Conservation (phyloP, 805 yeast genomes). For the Candida pini region DNA sequence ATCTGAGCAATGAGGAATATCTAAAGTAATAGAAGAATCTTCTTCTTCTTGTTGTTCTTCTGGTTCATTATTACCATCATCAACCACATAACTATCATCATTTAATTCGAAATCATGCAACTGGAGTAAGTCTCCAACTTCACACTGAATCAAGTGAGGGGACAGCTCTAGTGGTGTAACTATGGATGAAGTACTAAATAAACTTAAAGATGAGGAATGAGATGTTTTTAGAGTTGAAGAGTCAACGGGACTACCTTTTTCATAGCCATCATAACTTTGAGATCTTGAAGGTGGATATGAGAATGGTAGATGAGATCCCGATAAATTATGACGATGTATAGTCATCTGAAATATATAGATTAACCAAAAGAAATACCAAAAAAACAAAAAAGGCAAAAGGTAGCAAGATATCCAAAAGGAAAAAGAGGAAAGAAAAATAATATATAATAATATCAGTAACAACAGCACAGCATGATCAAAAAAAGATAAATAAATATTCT, state of each 20-base stretch:
- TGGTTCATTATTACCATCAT: conserved; percentile 6
- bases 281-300: conserved; percentile 2
- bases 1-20: conserved; percentile 2
- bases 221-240: too few species aligned
- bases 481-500: too few species aligned
- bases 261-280: conserved; percentile 5
- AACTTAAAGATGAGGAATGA: conserved; percentile 19
- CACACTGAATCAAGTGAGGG: conserved; percentile 24
- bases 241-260: too few species aligned
- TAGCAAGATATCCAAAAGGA: too few species aligned
- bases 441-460: too few species aligned
- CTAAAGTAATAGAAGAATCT: background rate
- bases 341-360: too few species aligned
- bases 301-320: conserved; percentile 1
- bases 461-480: too few species aligned
- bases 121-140: conserved; percentile 23
- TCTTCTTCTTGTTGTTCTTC: conserved; percentile 4
- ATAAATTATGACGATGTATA: conserved; percentile 16
- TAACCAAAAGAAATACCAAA: too few species aligned
- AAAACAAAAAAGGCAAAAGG: too few species aligned
- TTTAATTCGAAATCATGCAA: conserved; percentile 17
- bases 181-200: conserved; percentile 16
- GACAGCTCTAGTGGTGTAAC: conserved; percentile 28
- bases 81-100: conserved; percentile 13
- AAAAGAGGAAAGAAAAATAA: too few species aligned